Evolutionary conservation across 73 alveolate species (phyloP).

Genomic region (Diophrys appendiculata): DNA sequence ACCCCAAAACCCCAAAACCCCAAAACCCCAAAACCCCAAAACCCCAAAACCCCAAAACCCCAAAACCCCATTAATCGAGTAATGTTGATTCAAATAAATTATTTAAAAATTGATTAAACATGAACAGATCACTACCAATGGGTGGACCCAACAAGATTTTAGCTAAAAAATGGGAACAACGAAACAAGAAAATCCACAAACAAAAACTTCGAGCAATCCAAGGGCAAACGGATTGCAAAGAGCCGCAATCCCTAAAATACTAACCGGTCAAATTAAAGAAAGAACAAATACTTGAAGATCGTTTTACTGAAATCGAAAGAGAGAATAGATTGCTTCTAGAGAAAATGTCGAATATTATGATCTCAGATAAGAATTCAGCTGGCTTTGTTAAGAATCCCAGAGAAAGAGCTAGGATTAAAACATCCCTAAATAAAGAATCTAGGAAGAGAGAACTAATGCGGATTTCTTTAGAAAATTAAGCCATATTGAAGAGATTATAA

Average conservation of each 20-base stretch:
- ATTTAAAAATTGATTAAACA: not conserved
- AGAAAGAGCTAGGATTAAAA: not conserved
- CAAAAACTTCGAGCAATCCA: constrained; percentile 42
- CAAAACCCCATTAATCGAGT: not conserved
- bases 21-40: no score
- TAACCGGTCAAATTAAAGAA: constrained; percentile 4
- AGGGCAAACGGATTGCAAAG: not conserved
- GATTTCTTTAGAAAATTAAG: constrained; percentile 46
- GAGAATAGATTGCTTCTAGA: constrained; percentile 52
- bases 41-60: no score
- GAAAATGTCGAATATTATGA: constrained; percentile 66
- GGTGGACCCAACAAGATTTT: constrained; percentile 56
- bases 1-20: no score
- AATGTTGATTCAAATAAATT: not conserved
- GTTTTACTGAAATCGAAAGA: constrained; percentile 53
- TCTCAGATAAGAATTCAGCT: constrained; percentile 13
- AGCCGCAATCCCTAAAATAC: constrained; percentile 1
- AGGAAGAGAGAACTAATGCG: constrained; percentile 45
- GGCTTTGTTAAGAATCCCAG: constrained; percentile 1
- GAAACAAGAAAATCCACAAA: constrained; percentile 50
- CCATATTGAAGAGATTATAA: constrained; percentile 44
- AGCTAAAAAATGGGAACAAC: constrained; percentile 60
- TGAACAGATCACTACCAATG: constrained; percentile 48
- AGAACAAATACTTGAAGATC: constrained; percentile 32
- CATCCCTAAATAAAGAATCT: constrained; percentile 25